A percentile compares a stretch with the other conserved stretches of the same genome.
These are phyloP conservation scores for Chlorella sp. DNA, from an alignment of 139 green algal genomes.

Conservation along the genomic window DNA sequence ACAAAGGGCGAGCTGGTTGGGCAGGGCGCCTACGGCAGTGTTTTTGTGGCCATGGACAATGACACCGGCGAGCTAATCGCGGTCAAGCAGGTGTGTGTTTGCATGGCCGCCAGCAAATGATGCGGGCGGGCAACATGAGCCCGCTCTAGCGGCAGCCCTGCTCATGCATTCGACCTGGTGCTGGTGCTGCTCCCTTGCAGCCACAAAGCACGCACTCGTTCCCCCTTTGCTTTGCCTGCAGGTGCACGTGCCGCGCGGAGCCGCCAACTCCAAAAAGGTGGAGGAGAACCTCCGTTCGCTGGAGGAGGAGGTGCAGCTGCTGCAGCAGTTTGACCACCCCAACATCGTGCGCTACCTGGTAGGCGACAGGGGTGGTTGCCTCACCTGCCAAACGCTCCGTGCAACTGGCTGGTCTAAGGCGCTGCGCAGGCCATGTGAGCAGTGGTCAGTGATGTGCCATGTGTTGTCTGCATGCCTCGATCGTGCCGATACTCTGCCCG, in stretches of 20 bases:
- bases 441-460: not conserved
- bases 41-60: constrained; percentile 93
- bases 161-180: not conserved
- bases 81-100: constrained; percentile 88
- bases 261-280: constrained; percentile 51
- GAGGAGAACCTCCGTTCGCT: constrained; percentile 76
- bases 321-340: constrained; percentile 81
- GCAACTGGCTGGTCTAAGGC: too few species aligned
- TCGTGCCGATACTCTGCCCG: not conserved
- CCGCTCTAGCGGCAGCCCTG: too few species aligned
- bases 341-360: constrained; percentile 97
- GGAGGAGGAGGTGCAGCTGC: constrained; percentile 86
- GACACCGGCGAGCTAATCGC: constrained; percentile 93
- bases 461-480: not conserved
- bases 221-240: constrained; percentile 9
- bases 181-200: too few species aligned
- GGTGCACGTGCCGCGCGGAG: constrained; percentile 69
- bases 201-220: not conserved
- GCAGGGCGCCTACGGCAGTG: constrained; percentile 90
- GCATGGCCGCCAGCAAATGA: too few species aligned
- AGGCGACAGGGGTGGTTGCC: too few species aligned
- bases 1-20: constrained; percentile 89
- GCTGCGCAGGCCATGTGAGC: too few species aligned
- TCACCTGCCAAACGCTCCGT: too few species aligned
- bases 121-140: too few species aligned